phyloP scores from a whole-genome alignment of 208 protist genomes.

The Acanthamoeba quina region DNA sequence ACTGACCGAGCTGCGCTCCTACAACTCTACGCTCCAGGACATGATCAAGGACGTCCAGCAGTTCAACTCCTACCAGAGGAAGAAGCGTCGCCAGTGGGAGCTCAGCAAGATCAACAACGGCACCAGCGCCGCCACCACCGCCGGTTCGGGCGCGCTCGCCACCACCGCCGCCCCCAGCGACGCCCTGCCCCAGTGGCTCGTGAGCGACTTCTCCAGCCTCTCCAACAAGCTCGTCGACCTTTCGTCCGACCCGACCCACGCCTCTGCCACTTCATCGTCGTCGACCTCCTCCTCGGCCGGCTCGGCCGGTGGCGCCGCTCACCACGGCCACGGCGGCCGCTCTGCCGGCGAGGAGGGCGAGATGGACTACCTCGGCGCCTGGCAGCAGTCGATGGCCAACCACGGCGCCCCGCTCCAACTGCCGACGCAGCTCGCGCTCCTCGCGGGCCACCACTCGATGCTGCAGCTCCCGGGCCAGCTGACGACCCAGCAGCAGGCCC shows the following conservation, averaged over 20 bases:
- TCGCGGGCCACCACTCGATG: conserved; percentile 25
- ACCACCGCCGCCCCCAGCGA: not conserved
- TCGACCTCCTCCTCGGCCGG: not conserved
- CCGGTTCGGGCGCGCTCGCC: not conserved
- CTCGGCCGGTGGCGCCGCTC: not conserved
- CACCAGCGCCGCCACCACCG: not conserved
- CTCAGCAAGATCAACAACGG: conserved; percentile 45
- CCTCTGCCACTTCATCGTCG: not conserved
- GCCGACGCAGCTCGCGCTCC: not conserved
- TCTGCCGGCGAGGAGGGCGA: not conserved
- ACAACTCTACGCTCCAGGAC: conserved; percentile 43
- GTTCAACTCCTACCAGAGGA: conserved; percentile 34
- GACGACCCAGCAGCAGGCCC: not conserved
- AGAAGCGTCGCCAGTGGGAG: conserved; percentile 41
- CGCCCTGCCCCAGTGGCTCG: conserved; percentile 39
- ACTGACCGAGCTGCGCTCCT: conserved; percentile 7
- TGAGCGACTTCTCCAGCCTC: conserved; percentile 50
- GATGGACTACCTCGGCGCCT: conserved; percentile 27
- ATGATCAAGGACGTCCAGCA: conserved; percentile 56
- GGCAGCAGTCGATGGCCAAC: conserved; percentile 28
- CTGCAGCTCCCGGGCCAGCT: not conserved
- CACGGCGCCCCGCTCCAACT: conserved; percentile 15
- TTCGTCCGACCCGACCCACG: not conserved
- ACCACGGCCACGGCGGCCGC: not conserved
- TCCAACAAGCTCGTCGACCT: conserved; percentile 47